Evolutionary conservation across 768 basidiomycete species (phyloP).

Genomic region (Pleurotus tuoliensis): DNA sequence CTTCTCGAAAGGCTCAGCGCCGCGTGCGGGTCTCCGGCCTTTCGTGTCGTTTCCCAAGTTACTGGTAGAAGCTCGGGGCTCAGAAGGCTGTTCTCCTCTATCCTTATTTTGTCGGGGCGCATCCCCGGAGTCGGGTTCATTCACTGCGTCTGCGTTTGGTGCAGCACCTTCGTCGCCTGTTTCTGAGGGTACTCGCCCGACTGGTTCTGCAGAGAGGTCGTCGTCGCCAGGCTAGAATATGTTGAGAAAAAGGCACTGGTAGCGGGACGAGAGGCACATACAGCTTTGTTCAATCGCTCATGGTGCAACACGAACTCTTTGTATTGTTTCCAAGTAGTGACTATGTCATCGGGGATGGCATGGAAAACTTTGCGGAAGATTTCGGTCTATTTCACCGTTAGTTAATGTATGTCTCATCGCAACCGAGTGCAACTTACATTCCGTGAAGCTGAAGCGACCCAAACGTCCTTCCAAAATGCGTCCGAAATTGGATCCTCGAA

Average conservation of each 20-base stretch:
- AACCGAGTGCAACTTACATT: constrained; percentile 56
- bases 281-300: constrained; percentile 69
- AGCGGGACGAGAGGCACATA: constrained; percentile 27
- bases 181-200: constrained; percentile 58
- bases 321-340: constrained; percentile 94
- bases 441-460: constrained; percentile 82
- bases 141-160: constrained; percentile 22
- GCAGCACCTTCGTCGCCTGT: constrained; percentile 37
- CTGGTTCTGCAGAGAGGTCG: constrained; percentile 35
- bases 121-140: constrained; percentile 24
- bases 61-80: constrained; percentile 17
- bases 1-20: constrained; percentile 71
- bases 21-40: constrained; percentile 36
- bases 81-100: constrained; percentile 23
- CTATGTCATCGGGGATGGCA: constrained; percentile 86
- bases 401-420: constrained; percentile 3
- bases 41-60: constrained; percentile 24
- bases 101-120: constrained; percentile 23
- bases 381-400: constrained; percentile 63
- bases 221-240: constrained; percentile 34
- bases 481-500: constrained; percentile 91
- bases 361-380: constrained; percentile 96
- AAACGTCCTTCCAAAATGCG: constrained; percentile 85
- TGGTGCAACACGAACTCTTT: constrained; percentile 80
- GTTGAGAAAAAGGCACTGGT: constrained; percentile 10